A percentile compares a stretch with the other conserved stretches of the same genome.
Evolutionary conservation across 352 stramenopile species (phyloP).

Genomic region (Phytophthora ramorum): DNA sequence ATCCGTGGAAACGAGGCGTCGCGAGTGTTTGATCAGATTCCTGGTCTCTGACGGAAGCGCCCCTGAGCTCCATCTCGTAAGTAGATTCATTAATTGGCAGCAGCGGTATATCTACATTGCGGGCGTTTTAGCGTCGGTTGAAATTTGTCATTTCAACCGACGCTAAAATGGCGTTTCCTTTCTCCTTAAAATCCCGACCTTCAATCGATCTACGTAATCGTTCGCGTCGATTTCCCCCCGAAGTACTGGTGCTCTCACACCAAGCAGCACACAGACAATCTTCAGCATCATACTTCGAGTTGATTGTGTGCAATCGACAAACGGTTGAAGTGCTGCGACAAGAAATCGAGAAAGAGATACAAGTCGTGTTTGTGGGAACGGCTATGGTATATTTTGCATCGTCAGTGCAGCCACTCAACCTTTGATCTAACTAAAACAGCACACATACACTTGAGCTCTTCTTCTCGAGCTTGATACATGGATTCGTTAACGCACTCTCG

Average conservation of each 20-base stretch:
- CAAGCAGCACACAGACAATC: background rate
- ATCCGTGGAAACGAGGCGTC: background rate
- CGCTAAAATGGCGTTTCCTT: background rate
- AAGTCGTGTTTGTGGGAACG: background rate
- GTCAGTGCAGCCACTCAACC: background rate
- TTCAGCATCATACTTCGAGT: background rate
- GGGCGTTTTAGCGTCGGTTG: no score
- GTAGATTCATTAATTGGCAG: background rate
- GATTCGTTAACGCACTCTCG: conserved; percentile 4
- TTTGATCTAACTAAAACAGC: background rate
- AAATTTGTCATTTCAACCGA: no score
- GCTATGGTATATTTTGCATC: background rate
- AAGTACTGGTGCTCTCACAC: background rate
- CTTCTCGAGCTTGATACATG: conserved; percentile 10
- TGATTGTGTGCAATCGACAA: no score
- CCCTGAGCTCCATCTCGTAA: background rate
- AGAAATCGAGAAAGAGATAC: no score
- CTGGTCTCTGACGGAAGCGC: background rate
- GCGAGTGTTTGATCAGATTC: background rate
- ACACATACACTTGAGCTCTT: conserved; percentile 15
- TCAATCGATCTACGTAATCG: background rate
- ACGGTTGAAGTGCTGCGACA: no score
- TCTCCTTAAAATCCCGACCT: background rate
- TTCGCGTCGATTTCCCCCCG: background rate
- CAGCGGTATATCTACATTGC: background rate